Conservation (phyloP, 352 stramenopile genomes). For the Phytopythium delawarense region DNA sequence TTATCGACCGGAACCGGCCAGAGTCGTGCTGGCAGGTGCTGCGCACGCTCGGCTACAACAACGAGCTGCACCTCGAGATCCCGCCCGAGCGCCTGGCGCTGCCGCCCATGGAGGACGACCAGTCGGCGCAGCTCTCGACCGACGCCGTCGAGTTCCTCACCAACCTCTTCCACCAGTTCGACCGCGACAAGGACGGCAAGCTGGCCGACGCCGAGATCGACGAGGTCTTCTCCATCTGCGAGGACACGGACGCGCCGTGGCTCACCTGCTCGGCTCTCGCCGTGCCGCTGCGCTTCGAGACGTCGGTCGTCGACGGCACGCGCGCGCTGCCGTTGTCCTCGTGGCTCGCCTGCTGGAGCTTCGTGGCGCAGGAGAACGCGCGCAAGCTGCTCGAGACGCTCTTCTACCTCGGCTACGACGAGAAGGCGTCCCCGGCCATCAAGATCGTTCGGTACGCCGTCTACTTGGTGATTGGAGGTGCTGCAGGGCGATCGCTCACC, state of each 20-base stretch:
- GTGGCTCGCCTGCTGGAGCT: constrained; percentile 72
- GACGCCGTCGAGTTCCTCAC: constrained; percentile 67
- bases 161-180: constrained; percentile 78
- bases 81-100: constrained; percentile 56
- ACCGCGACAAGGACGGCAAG: constrained; percentile 77
- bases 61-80: constrained; percentile 76
- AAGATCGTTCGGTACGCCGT: constrained; percentile 57
- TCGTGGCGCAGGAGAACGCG: constrained; percentile 72
- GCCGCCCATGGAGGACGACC: constrained; percentile 53
- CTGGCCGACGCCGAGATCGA: constrained; percentile 64
- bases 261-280: constrained; percentile 54
- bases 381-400: constrained; percentile 69
- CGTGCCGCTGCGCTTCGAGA: constrained; percentile 52
- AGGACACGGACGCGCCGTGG: constrained; percentile 66
- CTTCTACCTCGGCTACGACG: constrained; percentile 82
- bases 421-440: constrained; percentile 58
- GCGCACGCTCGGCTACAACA: constrained; percentile 78
- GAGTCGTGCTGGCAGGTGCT: constrained; percentile 88
- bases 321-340: constrained; percentile 44
- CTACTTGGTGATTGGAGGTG: not conserved
- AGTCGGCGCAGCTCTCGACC: constrained; percentile 74
- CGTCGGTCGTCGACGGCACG: constrained; percentile 46
- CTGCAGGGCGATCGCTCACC: not conserved
- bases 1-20: constrained; percentile 87
- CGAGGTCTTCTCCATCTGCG: constrained; percentile 82